These are phyloP conservation scores for Galerina sulciceps DNA, from an alignment of 768 basidiomycete genomes.

Conservation along the genomic window DNA sequence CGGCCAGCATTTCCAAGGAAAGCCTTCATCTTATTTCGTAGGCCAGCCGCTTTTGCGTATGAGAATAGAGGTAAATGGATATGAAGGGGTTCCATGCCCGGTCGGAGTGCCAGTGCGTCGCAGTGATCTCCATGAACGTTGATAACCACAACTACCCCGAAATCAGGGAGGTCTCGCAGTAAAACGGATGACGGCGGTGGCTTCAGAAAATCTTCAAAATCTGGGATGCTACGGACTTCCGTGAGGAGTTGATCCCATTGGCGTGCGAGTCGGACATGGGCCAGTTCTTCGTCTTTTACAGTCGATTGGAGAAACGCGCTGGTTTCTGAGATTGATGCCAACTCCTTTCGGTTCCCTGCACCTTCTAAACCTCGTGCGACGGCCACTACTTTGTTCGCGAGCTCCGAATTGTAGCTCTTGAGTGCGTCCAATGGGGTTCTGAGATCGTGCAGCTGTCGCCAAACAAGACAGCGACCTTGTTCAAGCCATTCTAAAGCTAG, in stretches of 20 bases:
- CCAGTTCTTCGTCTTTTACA: not conserved
- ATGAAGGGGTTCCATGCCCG: not conserved
- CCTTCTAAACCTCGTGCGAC: not conserved
- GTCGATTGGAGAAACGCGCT: not conserved
- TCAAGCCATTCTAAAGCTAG: constrained; percentile 27
- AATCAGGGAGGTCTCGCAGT: not conserved
- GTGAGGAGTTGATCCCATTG: not conserved
- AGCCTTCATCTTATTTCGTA: not conserved
- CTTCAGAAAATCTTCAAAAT: not conserved
- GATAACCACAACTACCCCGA: not conserved
- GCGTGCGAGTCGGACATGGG: not conserved
- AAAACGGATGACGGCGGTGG: not conserved
- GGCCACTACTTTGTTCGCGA: not conserved
- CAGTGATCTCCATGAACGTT: not conserved
- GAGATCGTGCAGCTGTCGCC: constrained; percentile 24
- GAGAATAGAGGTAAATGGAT: not conserved
- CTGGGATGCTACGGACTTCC: not conserved
- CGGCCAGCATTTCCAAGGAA: not conserved
- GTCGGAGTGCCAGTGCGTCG: not conserved
- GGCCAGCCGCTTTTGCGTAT: not conserved
- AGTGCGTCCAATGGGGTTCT: constrained; percentile 23
- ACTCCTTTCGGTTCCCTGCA: not conserved
- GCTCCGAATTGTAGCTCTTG: not conserved
- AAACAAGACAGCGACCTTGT: constrained; percentile 27
- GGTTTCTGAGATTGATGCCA: not conserved